Percentiles rank a stretch among this genome's conserved stretches.
phyloP scores from a whole-genome alignment of 257 asterid genomes.

The Penstemon eatonii region DNA sequence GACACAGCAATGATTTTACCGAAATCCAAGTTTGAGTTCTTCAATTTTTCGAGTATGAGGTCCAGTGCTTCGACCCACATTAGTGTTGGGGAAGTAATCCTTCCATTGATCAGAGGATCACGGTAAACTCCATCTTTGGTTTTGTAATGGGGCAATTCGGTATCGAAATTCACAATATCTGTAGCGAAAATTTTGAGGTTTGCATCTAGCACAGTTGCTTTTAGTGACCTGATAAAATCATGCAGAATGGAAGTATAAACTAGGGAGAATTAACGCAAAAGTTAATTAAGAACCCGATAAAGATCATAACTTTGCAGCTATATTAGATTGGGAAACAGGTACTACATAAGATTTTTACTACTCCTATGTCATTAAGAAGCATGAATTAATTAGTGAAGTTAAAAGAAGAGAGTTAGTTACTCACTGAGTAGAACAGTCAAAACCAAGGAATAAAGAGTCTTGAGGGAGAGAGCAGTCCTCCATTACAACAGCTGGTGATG shows the following conservation, averaged over 20 bases:
- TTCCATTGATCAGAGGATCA: conserved; percentile 44
- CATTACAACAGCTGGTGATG: conserved; percentile 23
- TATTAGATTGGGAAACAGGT: neutral
- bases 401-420: conserved; percentile 19
- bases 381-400: neutral
- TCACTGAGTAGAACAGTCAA: conserved; percentile 62
- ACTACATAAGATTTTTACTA: neutral
- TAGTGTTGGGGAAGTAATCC: conserved; percentile 58
- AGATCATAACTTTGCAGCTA: too few species aligned
- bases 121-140: conserved; percentile 68
- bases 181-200: conserved; percentile 52
- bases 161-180: conserved; percentile 50
- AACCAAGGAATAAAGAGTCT: conserved; percentile 49
- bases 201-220: conserved; percentile 59
- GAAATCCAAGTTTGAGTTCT: conserved; percentile 45
- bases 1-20: conserved; percentile 51
- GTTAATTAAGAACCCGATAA: too few species aligned
- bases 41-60: conserved; percentile 43
- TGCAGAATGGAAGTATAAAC: too few species aligned
- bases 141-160: conserved; percentile 59
- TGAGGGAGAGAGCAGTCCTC: conserved; percentile 44
- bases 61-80: conserved; percentile 74
- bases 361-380: neutral
- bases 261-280: too few species aligned
- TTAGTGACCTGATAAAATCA: conserved; percentile 48